Base-by-base conservation (phyloP, 345 rosid genomes). In the Euphorbia lathyris region DNA sequence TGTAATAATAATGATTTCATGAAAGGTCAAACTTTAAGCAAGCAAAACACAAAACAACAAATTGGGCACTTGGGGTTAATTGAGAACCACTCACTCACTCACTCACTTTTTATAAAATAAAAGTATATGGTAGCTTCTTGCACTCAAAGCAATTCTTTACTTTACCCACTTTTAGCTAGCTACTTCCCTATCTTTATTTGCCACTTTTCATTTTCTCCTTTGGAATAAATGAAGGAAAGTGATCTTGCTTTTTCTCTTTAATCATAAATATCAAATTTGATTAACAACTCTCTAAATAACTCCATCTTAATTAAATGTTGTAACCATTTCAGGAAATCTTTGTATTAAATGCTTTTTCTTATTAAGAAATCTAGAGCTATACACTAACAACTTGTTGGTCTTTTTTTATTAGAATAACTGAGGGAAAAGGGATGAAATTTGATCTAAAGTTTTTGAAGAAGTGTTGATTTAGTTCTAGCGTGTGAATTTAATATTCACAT, bases 1-100 rank as follows among this genome's bases (percentile, higher is more conserved):
- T 23, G 22, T 55, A 40, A 50, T 47, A 68, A 67, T 71, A 69
- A 83, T 80, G 78, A 78, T 80, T 81, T 63, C 82, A 72, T 70
- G 63, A 73, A 71, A 79, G 85, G 86, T 87, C 91, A 87, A 83
- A 79, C 85, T 83, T 83, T 74, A 87, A 86, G 89, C 89, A 85
- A n/a, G n/a, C n/a, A n/a, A n/a, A 84, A 73, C 85, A 81, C 78
- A 74, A 50, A 76, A 63, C 74, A 83, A 80, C 68, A 68, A 83
- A 74, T 71, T 78, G 75, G 75, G 78, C 83, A 66, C 80, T 76
- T 76, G 76, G 77, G 77, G 76, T 75, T 69, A 74, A 76, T 70
- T 69, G 70, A 77, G 73, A 72, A 76, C 69, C 83, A 63, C 56
- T 64, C 60, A 43, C 67, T 38, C n/a, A n/a, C n/a, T n/a, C n/a